These are phyloP conservation scores for Noccaea caerulescens DNA, from an alignment of 345 rosid genomes.

Conservation along the genomic window DNA sequence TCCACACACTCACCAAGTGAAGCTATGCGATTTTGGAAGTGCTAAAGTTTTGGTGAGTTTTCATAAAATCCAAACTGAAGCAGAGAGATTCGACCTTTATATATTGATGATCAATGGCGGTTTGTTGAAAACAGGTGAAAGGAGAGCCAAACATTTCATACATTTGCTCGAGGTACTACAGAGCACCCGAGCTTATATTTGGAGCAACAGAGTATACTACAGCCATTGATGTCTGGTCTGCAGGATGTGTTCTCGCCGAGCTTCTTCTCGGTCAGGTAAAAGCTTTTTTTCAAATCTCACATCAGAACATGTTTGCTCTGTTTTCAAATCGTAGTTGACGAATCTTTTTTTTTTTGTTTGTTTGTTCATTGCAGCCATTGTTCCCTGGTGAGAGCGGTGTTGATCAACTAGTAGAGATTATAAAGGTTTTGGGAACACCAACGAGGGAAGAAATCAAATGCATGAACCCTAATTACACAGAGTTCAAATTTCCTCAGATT, in stretches of 20 bases:
- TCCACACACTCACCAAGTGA: slow-evolving; percentile 97
- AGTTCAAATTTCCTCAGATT: slow-evolving; percentile 96
- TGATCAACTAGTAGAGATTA: slow-evolving; percentile 97
- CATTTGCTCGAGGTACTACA: slow-evolving; percentile 95
- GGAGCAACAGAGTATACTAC: slow-evolving; percentile 97
- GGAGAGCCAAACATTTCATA: slow-evolving; percentile 97
- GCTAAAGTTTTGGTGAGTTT: slow-evolving; percentile 90
- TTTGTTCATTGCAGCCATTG: slow-evolving; percentile 64
- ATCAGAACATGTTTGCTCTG: background rate
- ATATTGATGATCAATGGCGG: slow-evolving; percentile 10
- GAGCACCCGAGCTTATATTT: slow-evolving; percentile 98
- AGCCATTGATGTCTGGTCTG: slow-evolving; percentile 98
- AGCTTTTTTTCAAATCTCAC: background rate
- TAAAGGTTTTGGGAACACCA: slow-evolving; percentile 98
- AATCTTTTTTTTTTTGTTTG: slow-evolving; percentile 15
- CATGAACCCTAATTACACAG: slow-evolving; percentile 98
- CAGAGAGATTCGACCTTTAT: background rate
- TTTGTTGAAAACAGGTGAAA: slow-evolving; percentile 63
- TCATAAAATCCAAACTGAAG: background rate
- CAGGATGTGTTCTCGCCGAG: slow-evolving; percentile 96
- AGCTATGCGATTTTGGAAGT: slow-evolving; percentile 95
- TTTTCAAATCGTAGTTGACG: background rate
- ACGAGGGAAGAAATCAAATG: slow-evolving; percentile 98
- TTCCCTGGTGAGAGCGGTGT: slow-evolving; percentile 99
- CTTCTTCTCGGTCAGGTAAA: slow-evolving; percentile 89